Base-by-base conservation (phyloP, 345 rosid genomes). In the Eucalyptus polybractea region DNA sequence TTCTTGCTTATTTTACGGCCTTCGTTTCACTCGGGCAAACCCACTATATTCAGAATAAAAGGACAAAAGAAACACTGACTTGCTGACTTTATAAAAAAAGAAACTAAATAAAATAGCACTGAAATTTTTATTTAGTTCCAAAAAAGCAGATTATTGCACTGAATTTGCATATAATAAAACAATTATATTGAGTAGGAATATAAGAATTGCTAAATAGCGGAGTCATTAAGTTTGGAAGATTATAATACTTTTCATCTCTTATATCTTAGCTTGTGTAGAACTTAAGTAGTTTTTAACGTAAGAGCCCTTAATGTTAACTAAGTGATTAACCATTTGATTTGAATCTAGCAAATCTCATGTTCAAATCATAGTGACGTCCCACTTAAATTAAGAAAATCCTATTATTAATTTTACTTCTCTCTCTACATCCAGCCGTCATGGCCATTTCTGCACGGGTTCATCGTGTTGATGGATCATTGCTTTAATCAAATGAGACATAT, bases 261-360 rank as follows among this genome's bases (percentile, higher is more conserved):
- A 16, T 67, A 14, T 67, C 40, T 67, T 31, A 67, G 0, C 0
- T 67, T 4, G 31, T 67, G 17, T 31, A n/a, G 80, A 67, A 67
- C 80, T 31, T 67, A 0, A 72, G 45, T 72, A 72, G 45, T 72
- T 72, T 17, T 37, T 72, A 37, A 37, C 25, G 4, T 19, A 37
- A 37, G 83, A 76, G 27, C 22, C 45, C 47, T 19, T 72, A 40
- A 76, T 76, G 45, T 76, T 76, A 76, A 76, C 13, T 37, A 37
- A 37, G 15, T 40, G 29, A 37, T 6, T 76, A 76, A 40, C 27
- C 4, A 12, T 72, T 72, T 19, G 27, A 72, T 72, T 72, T 37
- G 83, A 44, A 72, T 72, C 37, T 65, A 29, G 17, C 7, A 10
- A 1, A 72, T 37, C 0, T 0, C 12, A 0, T 6, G 83, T 19